phyloP scores from a whole-genome alignment of 169 alveolate genomes.

The Plasmodium vinckei region DNA sequence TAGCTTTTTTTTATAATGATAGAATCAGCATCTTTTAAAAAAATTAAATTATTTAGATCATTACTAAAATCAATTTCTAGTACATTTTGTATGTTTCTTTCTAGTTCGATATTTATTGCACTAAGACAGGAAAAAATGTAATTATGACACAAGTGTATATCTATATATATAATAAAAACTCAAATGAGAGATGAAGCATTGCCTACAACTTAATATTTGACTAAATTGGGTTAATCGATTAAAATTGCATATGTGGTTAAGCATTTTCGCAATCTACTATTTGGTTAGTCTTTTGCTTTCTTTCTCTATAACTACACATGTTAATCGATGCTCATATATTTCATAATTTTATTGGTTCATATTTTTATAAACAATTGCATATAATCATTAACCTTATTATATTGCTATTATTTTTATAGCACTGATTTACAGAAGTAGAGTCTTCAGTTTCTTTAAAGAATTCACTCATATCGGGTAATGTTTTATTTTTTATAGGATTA shows the following conservation, averaged over 20 bases:
- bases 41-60: constrained; percentile 27
- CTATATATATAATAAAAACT: too few species aligned
- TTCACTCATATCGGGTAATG: constrained; percentile 5
- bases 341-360: too few species aligned
- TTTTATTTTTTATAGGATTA: constrained; percentile 37
- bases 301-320: too few species aligned
- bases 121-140: constrained; percentile 14
- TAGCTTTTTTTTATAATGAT: constrained; percentile 44
- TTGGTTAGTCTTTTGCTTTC: too few species aligned
- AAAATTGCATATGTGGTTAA: too few species aligned
- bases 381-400: constrained; percentile 36
- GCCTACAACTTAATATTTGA: too few species aligned
- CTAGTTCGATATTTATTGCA: constrained; percentile 36
- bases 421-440: neutral
- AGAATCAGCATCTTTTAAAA: constrained; percentile 25
- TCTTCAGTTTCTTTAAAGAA: constrained; percentile 13
- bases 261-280: too few species aligned
- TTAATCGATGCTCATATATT: too few species aligned
- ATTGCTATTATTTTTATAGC: constrained; percentile 7
- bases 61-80: constrained; percentile 21
- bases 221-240: too few species aligned
- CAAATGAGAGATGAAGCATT: too few species aligned
- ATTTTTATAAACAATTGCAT: too few species aligned
- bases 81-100: constrained; percentile 25
- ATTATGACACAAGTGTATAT: constrained; percentile 1